phyloP scores from a whole-genome alignment of 371 early-diverging fungal species.

The Chytridium lagenaria region DNA sequence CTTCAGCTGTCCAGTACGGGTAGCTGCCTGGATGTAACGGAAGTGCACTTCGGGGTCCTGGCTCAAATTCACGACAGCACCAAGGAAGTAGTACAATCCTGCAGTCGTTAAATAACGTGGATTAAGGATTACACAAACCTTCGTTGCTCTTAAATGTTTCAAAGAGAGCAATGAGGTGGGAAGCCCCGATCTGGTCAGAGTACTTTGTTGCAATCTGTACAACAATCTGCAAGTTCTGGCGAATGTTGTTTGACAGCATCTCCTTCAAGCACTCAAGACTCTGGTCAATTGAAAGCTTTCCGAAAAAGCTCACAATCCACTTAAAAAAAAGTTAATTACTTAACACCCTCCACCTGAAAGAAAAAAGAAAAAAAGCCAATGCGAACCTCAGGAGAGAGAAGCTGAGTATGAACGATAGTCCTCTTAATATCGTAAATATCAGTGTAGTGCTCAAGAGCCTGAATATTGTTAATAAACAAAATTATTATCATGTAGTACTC shows the following conservation, averaged over 20 bases:
- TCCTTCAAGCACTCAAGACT: slow-evolving; percentile 91
- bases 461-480: background rate
- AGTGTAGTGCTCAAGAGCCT: slow-evolving; percentile 95
- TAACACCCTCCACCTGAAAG: background rate
- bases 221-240: slow-evolving; percentile 93
- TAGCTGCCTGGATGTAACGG: slow-evolving; percentile 97
- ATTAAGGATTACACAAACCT: slow-evolving; percentile 56
- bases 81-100: slow-evolving; percentile 90
- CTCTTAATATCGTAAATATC: slow-evolving; percentile 96
- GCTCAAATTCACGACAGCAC: slow-evolving; percentile 92
- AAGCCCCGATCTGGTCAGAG: slow-evolving; percentile 89
- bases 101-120: slow-evolving; percentile 5
- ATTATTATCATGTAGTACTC: slow-evolving; percentile 49
- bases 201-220: slow-evolving; percentile 96
- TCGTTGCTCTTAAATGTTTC: slow-evolving; percentile 92
- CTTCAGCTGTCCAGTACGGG: slow-evolving; percentile 90
- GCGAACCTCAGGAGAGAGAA: slow-evolving; percentile 76
- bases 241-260: slow-evolving; percentile 83
- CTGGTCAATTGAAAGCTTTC: slow-evolving; percentile 91
- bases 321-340: slow-evolving; percentile 5
- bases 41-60: slow-evolving; percentile 94
- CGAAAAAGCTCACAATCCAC: slow-evolving; percentile 92
- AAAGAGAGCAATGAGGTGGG: slow-evolving; percentile 87
- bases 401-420: slow-evolving; percentile 87
- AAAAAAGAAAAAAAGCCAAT: too few relatives aligned